phyloP scores from a whole-genome alignment of 2,329 filamentous ascomycete species.

The Aureobasidium sp. region DNA sequence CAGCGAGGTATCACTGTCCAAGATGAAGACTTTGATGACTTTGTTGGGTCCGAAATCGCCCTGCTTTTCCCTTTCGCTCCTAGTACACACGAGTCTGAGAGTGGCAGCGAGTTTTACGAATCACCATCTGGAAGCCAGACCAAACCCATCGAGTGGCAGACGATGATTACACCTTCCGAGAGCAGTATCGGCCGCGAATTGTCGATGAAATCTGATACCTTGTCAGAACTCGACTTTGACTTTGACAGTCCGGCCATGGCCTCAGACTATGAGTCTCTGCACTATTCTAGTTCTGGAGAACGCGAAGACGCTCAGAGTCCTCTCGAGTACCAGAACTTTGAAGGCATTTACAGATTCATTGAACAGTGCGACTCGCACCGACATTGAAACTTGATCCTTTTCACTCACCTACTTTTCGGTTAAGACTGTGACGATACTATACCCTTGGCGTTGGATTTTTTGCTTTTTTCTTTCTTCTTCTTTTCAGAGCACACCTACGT shows the following conservation, averaged over 20 bases:
- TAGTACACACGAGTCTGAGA: slow-evolving; percentile 37
- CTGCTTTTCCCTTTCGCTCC: slow-evolving; percentile 83
- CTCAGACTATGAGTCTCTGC: slow-evolving; percentile 51
- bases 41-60: slow-evolving; percentile 62
- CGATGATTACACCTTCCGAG: slow-evolving; percentile 46
- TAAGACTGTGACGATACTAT: slow-evolving; percentile 8
- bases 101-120: slow-evolving; percentile 33
- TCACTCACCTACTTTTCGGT: background rate
- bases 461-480: background rate
- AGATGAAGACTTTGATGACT: slow-evolving; percentile 65
- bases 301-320: slow-evolving; percentile 27
- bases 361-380: slow-evolving; percentile 49
- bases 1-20: slow-evolving; percentile 70
- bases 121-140: slow-evolving; percentile 29
- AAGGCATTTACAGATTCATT: slow-evolving; percentile 59
- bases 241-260: slow-evolving; percentile 33
- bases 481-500: background rate
- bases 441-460: background rate
- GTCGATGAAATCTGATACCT: slow-evolving; percentile 22
- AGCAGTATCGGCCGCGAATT: slow-evolving; percentile 21
- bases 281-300: slow-evolving; percentile 35
- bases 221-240: slow-evolving; percentile 24
- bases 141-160: slow-evolving; percentile 38
- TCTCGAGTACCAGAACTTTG: slow-evolving; percentile 53
- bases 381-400: background rate